Percentiles rank a stretch among this genome's conserved stretches.
Evolutionary conservation across 768 basidiomycete species (phyloP).

Genomic region (Mycena vulgaris): DNA sequence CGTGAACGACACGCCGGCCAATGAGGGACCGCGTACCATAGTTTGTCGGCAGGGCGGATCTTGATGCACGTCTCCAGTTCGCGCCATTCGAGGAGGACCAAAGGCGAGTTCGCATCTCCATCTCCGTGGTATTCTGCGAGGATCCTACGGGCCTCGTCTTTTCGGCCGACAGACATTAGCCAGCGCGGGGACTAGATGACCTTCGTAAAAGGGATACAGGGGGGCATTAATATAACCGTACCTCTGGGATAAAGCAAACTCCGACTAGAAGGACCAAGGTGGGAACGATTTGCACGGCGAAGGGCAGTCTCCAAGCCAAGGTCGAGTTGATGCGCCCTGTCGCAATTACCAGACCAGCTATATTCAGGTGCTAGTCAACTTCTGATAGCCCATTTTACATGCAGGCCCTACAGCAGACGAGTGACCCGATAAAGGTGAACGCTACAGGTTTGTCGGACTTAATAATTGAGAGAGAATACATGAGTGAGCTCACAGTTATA

Average conservation of each 20-base stretch:
- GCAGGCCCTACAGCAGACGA: conserved; percentile 30
- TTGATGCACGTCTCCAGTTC: conserved; percentile 66
- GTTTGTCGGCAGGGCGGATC: conserved; percentile 66
- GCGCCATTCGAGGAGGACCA: conserved; percentile 67
- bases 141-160: conserved; percentile 64
- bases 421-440: conserved; percentile 60
- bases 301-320: conserved; percentile 63
- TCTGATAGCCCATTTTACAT: not conserved
- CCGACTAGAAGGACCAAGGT: conserved; percentile 55
- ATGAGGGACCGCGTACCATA: conserved; percentile 57
- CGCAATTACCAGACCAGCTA: conserved; percentile 57
- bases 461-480: not conserved
- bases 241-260: conserved; percentile 56
- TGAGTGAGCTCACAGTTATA: conserved; percentile 52
- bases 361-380: not conserved
- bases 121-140: conserved; percentile 70
- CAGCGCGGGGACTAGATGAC: conserved; percentile 65
- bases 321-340: conserved; percentile 53
- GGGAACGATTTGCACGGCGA: conserved; percentile 66
- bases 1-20: not conserved
- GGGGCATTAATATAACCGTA: conserved; percentile 35
- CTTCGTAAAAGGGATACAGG: not conserved
- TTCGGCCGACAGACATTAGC: conserved; percentile 64
- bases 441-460: conserved; percentile 43
- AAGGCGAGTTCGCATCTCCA: conserved; percentile 62